These are phyloP conservation scores for Penicillium silybi DNA, from an alignment of 495 filamentous ascomycete species.

Conservation along the genomic window DNA sequence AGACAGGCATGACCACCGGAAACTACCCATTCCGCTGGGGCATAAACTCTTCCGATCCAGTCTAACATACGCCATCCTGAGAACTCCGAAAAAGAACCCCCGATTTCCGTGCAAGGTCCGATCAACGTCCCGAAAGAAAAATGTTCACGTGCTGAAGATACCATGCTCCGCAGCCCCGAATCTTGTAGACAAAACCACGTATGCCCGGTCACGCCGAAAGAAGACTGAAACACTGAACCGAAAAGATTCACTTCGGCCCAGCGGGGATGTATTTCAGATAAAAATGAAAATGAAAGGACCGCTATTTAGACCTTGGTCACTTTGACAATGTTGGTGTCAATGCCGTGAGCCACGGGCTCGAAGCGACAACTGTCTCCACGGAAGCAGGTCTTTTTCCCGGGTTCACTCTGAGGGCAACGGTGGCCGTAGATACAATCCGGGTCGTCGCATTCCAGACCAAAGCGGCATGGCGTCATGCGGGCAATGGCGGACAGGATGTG, in stretches of 20 bases:
- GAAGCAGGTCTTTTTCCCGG: slow-evolving; percentile 47
- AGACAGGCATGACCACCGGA: neutral
- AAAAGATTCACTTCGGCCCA: neutral
- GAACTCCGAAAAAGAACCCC: slow-evolving; percentile 1
- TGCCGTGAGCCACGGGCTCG: slow-evolving; percentile 44
- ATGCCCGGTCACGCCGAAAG: slow-evolving; percentile 7
- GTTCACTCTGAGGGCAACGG: slow-evolving; percentile 47
- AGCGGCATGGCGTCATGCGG: slow-evolving; percentile 73
- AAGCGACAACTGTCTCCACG: slow-evolving; percentile 52
- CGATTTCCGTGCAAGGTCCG: neutral
- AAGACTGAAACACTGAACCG: slow-evolving; percentile 1
- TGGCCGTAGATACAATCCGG: slow-evolving; percentile 85
- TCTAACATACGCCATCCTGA: slow-evolving; percentile 6
- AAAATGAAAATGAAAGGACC: neutral
- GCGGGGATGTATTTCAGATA: neutral
- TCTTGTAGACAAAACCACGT: neutral
- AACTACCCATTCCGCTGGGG: neutral
- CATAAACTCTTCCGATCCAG: neutral
- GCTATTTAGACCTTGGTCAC: slow-evolving; percentile 44
- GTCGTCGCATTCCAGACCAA: slow-evolving; percentile 69
- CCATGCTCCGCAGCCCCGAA: neutral
- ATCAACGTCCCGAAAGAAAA: neutral
- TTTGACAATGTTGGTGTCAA: slow-evolving; percentile 51
- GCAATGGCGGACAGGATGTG: slow-evolving; percentile 65
- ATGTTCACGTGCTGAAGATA: neutral